Evolutionary conservation across 202 grass and related monocot genomes (phyloP).

Genomic region (Setaria viridis): DNA sequence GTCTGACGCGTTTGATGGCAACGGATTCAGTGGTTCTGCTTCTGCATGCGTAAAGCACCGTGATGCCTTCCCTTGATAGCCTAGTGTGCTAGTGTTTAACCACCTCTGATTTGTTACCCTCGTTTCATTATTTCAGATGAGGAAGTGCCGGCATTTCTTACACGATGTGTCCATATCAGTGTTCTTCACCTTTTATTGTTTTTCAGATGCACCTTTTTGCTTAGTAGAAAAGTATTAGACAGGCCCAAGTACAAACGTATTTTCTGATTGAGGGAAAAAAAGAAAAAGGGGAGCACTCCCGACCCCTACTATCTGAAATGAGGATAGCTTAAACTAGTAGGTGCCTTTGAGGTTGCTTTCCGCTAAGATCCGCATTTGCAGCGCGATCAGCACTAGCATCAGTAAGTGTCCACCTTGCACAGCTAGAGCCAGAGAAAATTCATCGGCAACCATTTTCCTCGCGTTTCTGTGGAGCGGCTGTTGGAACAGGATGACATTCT

Average conservation of each 20-base stretch:
- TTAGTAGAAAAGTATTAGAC: constrained; percentile 2
- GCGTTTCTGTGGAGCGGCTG: neutral
- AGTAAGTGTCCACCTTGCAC: neutral
- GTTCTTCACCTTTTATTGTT: neutral
- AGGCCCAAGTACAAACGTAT: constrained; percentile 24
- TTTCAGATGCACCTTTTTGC: neutral
- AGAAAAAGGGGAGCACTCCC: neutral
- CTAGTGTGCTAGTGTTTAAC: neutral
- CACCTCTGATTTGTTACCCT: neutral
- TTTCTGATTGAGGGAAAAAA: neutral
- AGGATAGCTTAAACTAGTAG: constrained; percentile 32
- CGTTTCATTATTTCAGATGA: neutral
- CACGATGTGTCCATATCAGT: neutral
- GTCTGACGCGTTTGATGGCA: constrained; percentile 11
- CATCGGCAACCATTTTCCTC: neutral
- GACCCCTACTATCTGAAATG: neutral
- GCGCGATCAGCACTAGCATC: neutral
- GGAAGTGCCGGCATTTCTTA: neutral
- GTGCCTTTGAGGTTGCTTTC: constrained; percentile 43
- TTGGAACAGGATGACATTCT: no score
- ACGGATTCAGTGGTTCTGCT: neutral
- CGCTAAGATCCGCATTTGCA: constrained; percentile 4
- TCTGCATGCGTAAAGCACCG: neutral
- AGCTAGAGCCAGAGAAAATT: neutral
- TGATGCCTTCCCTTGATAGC: neutral